These are phyloP conservation scores for Turnera subulata DNA, from an alignment of 345 rosid genomes.

Conservation along the genomic window DNA sequence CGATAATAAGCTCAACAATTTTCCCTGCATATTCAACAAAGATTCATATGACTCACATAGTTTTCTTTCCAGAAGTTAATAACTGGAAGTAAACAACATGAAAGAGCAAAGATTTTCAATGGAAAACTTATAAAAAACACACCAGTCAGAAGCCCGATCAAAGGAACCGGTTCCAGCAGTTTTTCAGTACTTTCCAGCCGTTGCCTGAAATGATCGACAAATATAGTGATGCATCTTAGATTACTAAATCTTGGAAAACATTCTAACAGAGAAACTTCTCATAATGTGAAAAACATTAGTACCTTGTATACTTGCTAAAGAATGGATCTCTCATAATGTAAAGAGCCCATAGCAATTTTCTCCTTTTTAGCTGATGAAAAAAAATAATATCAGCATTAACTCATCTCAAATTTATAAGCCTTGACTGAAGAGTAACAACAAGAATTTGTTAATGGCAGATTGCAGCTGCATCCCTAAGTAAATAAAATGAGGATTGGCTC, in stretches of 20 bases:
- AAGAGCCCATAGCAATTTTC: constrained; percentile 87
- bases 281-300: not conserved
- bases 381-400: constrained; percentile 5
- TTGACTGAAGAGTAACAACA: not conserved
- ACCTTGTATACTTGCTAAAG: constrained; percentile 86
- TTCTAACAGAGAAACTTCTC: not conserved
- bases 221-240: not conserved
- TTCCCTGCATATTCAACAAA: constrained; percentile 47
- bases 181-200: constrained; percentile 66
- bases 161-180: constrained; percentile 58
- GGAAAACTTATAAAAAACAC: constrained; percentile 5
- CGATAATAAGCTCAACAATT: constrained; percentile 76
- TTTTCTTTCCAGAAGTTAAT: constrained; percentile 1
- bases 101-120: not conserved
- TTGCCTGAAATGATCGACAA: constrained; percentile 43
- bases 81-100: not conserved
- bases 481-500: not conserved
- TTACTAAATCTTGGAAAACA: not conserved
- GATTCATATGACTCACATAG: too few species aligned
- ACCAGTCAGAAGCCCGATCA: constrained; percentile 75
- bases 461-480: not conserved
- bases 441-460: not conserved
- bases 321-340: constrained; percentile 96
- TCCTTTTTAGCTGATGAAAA: constrained; percentile 58
- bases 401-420: constrained; percentile 5